Base-by-base conservation (phyloP, 306 rosid species). In the Delonix regia region DNA sequence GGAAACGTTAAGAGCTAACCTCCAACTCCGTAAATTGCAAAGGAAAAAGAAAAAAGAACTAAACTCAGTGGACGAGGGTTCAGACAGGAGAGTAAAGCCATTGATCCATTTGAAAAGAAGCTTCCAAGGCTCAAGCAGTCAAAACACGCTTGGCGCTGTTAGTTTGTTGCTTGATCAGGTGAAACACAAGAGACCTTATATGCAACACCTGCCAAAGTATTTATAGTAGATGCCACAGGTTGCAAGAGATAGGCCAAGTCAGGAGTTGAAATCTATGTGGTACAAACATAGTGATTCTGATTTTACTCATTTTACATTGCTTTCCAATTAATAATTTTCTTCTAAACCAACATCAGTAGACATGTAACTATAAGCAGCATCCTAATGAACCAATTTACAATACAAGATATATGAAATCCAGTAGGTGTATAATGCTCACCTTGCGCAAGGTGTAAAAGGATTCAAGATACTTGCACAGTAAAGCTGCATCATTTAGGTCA, bases 1-100 rank as follows among this genome's bases (percentile, higher is more conserved):
- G 92, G 97, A 78, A 86, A 88, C 45, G 97, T 91, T 30, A 90
- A 73, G 25, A 92, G 77, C 68, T 90, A 75, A 73, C 91, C 87
- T 2, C 89, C 89, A 77, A 88, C 88, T 14, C 94, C 94, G 18
- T 90, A 92, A 22, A 90, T 41, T 13, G 89, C 93, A 38, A 90
- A 89, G 4, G 93, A 85, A 77, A 87, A 90, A 84, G 90, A 90
- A 67, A 90, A 94, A 30, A 87, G 86, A 76, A 92, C 86, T 72
- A 92, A 85, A 75, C 85, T 85, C 25, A 83, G 41, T 0, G 94
- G 97, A 4, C 78, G 49, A 48, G 94, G 94, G 49, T 90, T 85
- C 53, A 92, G 81, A 77, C 87, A 91, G 52, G 92, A 85, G 36
- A 90, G 89, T 68, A 90, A 60, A 71, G 87, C 83, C 60, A 90